These are phyloP conservation scores for Podila epigama DNA, from an alignment of 192 early-diverging fungal genomes.

Conservation along the genomic window DNA sequence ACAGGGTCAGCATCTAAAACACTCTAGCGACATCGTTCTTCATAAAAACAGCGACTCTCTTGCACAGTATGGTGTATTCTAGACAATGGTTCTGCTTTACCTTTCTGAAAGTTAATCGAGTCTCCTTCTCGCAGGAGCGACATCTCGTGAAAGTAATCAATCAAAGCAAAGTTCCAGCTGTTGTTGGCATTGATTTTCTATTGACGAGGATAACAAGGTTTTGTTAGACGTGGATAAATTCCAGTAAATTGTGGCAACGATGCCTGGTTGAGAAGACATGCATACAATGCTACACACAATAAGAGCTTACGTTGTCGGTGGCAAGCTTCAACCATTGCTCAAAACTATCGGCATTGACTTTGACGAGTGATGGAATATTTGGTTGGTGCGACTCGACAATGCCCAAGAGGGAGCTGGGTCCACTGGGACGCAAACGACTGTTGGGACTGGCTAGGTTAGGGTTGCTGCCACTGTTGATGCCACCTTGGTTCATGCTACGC, in stretches of 20 bases:
- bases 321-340: slow-evolving; percentile 99
- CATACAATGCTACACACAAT: no score
- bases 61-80: background rate
- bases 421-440: slow-evolving; percentile 35
- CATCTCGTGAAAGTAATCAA: slow-evolving; percentile 98
- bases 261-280: background rate
- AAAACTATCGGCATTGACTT: slow-evolving; percentile 54
- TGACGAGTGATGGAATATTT: slow-evolving; percentile 23
- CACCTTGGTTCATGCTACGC: slow-evolving; percentile 12
- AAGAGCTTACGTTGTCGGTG: slow-evolving; percentile 82
- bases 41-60: no score
- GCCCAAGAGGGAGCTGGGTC: slow-evolving; percentile 28
- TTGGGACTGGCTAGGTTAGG: background rate
- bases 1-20: no score
- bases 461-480: background rate
- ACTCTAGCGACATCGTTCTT: no score
- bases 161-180: slow-evolving; percentile 96
- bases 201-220: background rate
- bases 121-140: slow-evolving; percentile 91
- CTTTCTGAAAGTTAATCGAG: slow-evolving; percentile 97
- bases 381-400: slow-evolving; percentile 31
- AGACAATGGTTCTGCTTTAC: background rate
- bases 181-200: slow-evolving; percentile 96
- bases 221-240: background rate
- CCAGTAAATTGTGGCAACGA: background rate